Conservation (phyloP, 768 basidiomycete genomes). For the Pulveroboletus ravenelii region DNA sequence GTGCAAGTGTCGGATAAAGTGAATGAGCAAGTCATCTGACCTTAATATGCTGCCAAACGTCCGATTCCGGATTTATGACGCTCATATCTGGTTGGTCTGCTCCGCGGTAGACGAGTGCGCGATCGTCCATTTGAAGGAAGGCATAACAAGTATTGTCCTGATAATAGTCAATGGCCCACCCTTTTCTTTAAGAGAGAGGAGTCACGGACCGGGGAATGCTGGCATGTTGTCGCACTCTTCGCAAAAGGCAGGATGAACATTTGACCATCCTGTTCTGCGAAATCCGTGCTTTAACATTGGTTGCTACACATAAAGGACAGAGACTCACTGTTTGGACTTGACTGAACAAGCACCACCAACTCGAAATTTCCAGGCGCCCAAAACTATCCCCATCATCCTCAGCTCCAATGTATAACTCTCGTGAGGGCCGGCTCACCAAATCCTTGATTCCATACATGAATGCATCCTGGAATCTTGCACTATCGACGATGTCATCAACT, state of each 20-base stretch:
- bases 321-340: slow-evolving; percentile 46
- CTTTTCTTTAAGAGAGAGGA: background rate
- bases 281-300: slow-evolving; percentile 1
- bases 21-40: slow-evolving; percentile 31
- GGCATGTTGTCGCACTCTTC: slow-evolving; percentile 88
- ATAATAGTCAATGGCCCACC: slow-evolving; percentile 3
- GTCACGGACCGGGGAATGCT: slow-evolving; percentile 78
- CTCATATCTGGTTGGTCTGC: slow-evolving; percentile 98
- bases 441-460: slow-evolving; percentile 80
- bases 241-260: slow-evolving; percentile 88
- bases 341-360: slow-evolving; percentile 66
- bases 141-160: slow-evolving; percentile 96
- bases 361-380: slow-evolving; percentile 95
- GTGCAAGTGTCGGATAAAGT: background rate
- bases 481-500: slow-evolving; percentile 57
- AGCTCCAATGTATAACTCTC: background rate
- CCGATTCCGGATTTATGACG: slow-evolving; percentile 95
- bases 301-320: background rate
- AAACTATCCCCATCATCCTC: slow-evolving; percentile 48
- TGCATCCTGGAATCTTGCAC: slow-evolving; percentile 63
- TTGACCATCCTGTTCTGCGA: slow-evolving; percentile 57
- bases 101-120: slow-evolving; percentile 88
- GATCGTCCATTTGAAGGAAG: slow-evolving; percentile 93
- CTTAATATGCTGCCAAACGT: slow-evolving; percentile 98
- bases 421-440: slow-evolving; percentile 47